A percentile compares a stretch with the other conserved stretches of the same genome.
Conservation (phyloP, 2,329 filamentous ascomycete species). For the Rachicladosporium sp. region DNA sequence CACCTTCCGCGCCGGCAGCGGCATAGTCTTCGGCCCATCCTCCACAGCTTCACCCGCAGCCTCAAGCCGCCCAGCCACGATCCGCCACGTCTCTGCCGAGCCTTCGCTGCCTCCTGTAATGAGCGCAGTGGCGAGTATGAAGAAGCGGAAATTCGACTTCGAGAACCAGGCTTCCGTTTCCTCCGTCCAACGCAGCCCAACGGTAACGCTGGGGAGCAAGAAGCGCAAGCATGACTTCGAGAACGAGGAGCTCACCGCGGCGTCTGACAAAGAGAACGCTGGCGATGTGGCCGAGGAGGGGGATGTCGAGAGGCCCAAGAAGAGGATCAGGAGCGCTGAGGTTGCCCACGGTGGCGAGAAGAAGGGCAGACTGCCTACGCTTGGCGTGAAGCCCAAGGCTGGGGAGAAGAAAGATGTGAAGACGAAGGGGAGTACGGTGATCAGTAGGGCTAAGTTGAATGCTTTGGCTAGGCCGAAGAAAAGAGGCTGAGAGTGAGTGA, state of each 20-base stretch:
- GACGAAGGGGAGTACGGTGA: constrained; percentile 14
- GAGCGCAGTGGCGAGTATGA: constrained; percentile 28
- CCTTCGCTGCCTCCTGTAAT: constrained; percentile 9
- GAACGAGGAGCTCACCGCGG: constrained; percentile 11
- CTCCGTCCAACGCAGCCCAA: constrained; percentile 9
- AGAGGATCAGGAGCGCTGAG: constrained; percentile 15
- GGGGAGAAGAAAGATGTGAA: constrained; percentile 5
- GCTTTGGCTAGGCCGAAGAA: constrained; percentile 23
- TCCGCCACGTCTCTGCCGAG: constrained; percentile 32
- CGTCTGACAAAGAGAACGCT: constrained; percentile 33
- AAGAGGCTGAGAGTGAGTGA: constrained; percentile 4
- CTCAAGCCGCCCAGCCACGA: constrained; percentile 26
- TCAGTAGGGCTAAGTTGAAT: constrained; percentile 19
- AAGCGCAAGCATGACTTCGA: constrained; percentile 34
- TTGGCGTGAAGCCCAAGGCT: constrained; percentile 23
- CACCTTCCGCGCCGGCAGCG: constrained; percentile 35
- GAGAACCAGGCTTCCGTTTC: constrained; percentile 22
- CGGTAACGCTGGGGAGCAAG: constrained; percentile 19
- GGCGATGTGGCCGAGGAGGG: constrained; percentile 18
- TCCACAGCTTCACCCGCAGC: constrained; percentile 15
- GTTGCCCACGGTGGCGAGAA: constrained; percentile 3
- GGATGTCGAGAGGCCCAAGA: constrained; percentile 14
- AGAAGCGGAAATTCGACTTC: constrained; percentile 33
- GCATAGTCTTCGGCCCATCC: constrained; percentile 31
- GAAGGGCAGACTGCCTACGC: constrained; percentile 12